Evolutionary conservation across 2,329 filamentous ascomycete genomes (phyloP), one percentile per base, ranked within the genome.

Genomic region (Lecanicillium sp.): DNA sequence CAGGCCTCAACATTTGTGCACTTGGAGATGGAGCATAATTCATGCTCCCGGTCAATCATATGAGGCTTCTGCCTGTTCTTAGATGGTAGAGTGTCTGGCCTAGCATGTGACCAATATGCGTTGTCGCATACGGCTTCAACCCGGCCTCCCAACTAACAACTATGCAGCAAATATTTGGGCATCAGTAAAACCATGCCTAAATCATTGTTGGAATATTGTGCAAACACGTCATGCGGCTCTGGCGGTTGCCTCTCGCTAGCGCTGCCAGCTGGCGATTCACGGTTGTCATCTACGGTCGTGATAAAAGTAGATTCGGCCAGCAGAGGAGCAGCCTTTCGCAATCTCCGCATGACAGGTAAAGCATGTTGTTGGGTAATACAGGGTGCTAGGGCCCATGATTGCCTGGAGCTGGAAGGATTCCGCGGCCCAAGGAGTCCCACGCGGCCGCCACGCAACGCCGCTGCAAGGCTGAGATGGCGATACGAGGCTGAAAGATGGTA

Each of bases 381-480:
- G 15, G 30, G 29, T 20, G 29, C 21, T 20, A 32, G 17, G 29
- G 29, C 41, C 41, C 41, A 32, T 26, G 41, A 5, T 12, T 43
- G 41, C 29, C 41, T 43, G 41, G 41, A 43, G 41, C 41, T 43
- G 41, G 41, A 7, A 29, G 21, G 20, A 35, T 43, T 35, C n/a
- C 26, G 27, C 20, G 19, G 29, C 20, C 41, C 41, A 43, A 43
- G 21, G n/a, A 17, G 29, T 43, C 41, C 41, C 20, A 33, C 41
- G 41, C 41, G 41, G 23, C 41, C 4, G 20, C 29, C 29, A 43
- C 29, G 41, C 41, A 23, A 43, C 7, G 19, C 33, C 2, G 19
- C 23, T 17, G 29, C 41, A 20, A 43, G 41, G 41, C 41, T 43
- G 41, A 43, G 24, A 41, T 14, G 15, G 24, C 23, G 21, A 3